Evolutionary conservation across 2,329 filamentous ascomycete genomes (phyloP).

Genomic region (Drechslerella stenobrocha): DNA sequence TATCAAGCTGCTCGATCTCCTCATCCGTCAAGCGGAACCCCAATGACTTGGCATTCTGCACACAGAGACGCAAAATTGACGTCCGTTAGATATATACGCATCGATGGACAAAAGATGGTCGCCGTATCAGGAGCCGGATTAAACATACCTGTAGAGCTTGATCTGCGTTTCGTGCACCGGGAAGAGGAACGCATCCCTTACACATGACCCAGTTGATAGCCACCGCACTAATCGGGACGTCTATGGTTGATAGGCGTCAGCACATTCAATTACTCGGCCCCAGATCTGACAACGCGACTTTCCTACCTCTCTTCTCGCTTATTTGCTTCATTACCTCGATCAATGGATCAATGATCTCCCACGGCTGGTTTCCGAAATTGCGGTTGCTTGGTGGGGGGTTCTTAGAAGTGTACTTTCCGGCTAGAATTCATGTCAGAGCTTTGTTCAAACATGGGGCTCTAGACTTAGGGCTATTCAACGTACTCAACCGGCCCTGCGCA

Average conservation of each 20-base stretch:
- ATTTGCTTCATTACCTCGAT: slow-evolving; percentile 55
- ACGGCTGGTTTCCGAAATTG: slow-evolving; percentile 57
- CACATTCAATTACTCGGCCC: neutral
- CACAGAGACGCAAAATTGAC: neutral
- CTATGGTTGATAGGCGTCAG: slow-evolving; percentile 7
- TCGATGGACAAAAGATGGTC: neutral
- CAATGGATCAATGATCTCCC: slow-evolving; percentile 57
- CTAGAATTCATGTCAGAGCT: neutral
- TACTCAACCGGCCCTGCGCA: slow-evolving; percentile 56
- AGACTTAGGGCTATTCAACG: neutral
- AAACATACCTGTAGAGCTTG: slow-evolving; percentile 55
- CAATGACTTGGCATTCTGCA: slow-evolving; percentile 54
- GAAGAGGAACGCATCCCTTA: slow-evolving; percentile 58
- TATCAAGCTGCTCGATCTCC: slow-evolving; percentile 57
- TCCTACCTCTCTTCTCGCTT: slow-evolving; percentile 53
- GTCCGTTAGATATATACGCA: neutral
- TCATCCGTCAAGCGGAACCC: slow-evolving; percentile 57
- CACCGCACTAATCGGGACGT: slow-evolving; percentile 54
- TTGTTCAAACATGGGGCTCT: neutral
- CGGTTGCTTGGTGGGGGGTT: slow-evolving; percentile 56
- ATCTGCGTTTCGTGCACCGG: slow-evolving; percentile 57
- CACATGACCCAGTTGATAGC: slow-evolving; percentile 58
- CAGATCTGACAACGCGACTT: slow-evolving; percentile 50
- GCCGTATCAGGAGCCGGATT: neutral
- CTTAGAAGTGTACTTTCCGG: slow-evolving; percentile 56